Base-by-base conservation (phyloP, 768 basidiomycete genomes). In the Auricularia sp. region DNA sequence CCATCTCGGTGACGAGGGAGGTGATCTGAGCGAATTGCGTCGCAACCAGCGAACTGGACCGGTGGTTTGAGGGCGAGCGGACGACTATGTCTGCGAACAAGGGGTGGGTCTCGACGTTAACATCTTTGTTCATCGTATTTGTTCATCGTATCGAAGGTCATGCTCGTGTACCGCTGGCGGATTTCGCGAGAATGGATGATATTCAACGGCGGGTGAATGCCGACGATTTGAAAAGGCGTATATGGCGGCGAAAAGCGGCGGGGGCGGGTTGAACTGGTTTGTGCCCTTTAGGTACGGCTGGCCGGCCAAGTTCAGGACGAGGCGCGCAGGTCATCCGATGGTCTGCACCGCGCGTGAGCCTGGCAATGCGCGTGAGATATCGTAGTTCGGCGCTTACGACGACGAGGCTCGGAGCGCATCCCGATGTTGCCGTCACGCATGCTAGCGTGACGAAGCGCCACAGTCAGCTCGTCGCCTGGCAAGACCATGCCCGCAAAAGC, bases 11-110 rank as follows among this genome's bases (percentile, higher is more conserved):
- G 63, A 98, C 94, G 67, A 98, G 96, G 67, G 98, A 84, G 18
- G 97, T 95, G 66, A 98, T 98, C 74, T 99, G 96, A 36, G 96
- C n/a, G n/a, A n/a, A n/a, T n/a, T 99, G 97, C 2, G 97, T 99
- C 4, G 97, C 96, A 72, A 93, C 98, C 45, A 99, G 85, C 35
- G 98, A 83, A 74, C 97, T 96, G 62, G 85, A 88, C 10, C 94
- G 97, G 69, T 97, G 94, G 69, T 88, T 92, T 84, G 98, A 99
- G 59, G 92, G 93, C 0, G 94, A 96, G 69, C 95, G 93, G 62
- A 88, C 83, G 72, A 94, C 88, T 75, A 99, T 98, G 75, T 98
- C 96, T 61, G 90, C 83, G 75, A 98, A 99, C 63, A 99, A 85
- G 58, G 96, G 95, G 13, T 97, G 87, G 0, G 94, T 98, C 82